Evolutionary conservation across 495 filamentous ascomycete genomes (phyloP).

Genomic region (Margaritispora aquatica): DNA sequence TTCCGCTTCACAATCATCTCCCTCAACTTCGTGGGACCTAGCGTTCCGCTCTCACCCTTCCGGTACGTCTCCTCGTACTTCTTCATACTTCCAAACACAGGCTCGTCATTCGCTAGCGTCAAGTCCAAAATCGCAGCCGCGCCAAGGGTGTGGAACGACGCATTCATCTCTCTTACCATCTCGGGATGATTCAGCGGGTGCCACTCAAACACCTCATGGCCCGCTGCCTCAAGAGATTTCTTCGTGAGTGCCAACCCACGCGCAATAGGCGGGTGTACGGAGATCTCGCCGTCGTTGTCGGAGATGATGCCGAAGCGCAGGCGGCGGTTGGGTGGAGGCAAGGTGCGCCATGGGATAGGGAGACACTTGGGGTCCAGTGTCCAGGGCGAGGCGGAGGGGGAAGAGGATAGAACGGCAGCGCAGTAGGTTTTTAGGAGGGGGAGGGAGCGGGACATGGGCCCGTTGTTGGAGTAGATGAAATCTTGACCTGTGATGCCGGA

Average conservation of each 20-base stretch:
- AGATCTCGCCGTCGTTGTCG: constrained; percentile 48
- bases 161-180: constrained; percentile 42
- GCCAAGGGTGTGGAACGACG: constrained; percentile 48
- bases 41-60: constrained; percentile 17
- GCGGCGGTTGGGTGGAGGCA: constrained; percentile 23
- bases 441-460: constrained; percentile 39
- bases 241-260: constrained; percentile 38
- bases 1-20: constrained; percentile 38
- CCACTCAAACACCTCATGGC: constrained; percentile 34
- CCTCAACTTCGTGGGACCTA: constrained; percentile 20
- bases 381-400: constrained; percentile 33
- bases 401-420: too few relatives aligned
- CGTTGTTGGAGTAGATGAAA: constrained; percentile 34
- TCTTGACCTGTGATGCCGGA: constrained; percentile 25
- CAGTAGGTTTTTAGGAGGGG: constrained; percentile 38
- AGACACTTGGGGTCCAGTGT: constrained; percentile 34
- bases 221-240: constrained; percentile 35
- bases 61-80: constrained; percentile 16
- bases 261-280: constrained; percentile 47
- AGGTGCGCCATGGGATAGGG: constrained; percentile 38
- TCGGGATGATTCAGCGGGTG: constrained; percentile 31
- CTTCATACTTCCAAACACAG: constrained; percentile 33
- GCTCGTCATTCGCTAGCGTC: constrained; percentile 42
- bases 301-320: constrained; percentile 45
- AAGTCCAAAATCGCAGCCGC: constrained; percentile 48